These are phyloP conservation scores for Colletotrichum simmondsii DNA, from an alignment of 2,329 filamentous ascomycete genomes.

Conservation along the genomic window DNA sequence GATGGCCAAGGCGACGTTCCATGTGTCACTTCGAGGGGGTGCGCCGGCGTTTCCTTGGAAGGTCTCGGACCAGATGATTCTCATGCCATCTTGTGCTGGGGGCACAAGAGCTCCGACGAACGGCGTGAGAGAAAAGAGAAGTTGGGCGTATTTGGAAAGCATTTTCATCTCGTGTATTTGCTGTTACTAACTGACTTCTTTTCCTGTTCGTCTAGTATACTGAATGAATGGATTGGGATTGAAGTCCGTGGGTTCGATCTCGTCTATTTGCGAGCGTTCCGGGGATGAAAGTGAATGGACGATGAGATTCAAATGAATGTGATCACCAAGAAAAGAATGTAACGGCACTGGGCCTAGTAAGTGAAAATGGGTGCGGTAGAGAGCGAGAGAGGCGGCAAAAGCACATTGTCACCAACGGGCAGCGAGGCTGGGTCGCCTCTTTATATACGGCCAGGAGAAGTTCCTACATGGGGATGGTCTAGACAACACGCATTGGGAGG, in stretches of 20 bases:
- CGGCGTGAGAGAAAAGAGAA: slow-evolving; percentile 36
- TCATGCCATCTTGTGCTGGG: slow-evolving; percentile 53
- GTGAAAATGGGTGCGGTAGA: slow-evolving; percentile 3
- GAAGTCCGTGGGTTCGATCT: background rate
- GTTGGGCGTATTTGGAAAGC: background rate
- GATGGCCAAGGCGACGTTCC: slow-evolving; percentile 55
- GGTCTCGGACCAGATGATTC: slow-evolving; percentile 55
- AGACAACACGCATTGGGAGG: background rate
- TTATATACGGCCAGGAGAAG: slow-evolving; percentile 8
- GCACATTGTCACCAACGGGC: background rate
- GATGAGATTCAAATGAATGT: slow-evolving; percentile 1
- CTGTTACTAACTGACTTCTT: background rate
- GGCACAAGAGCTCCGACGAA: slow-evolving; percentile 47
- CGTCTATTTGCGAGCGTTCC: background rate
- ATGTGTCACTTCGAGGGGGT: slow-evolving; percentile 49
- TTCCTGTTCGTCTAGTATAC: background rate
- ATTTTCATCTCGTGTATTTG: background rate
- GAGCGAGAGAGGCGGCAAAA: slow-evolving; percentile 3
- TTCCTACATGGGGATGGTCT: background rate
- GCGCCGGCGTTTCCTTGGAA: slow-evolving; percentile 54
- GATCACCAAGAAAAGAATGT: slow-evolving; percentile 29
- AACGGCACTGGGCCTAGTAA: slow-evolving; percentile 27
- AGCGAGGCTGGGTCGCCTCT: slow-evolving; percentile 9
- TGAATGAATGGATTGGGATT: background rate
- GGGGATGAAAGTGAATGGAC: slow-evolving; percentile 11